Percentiles rank a stretch among this genome's conserved stretches.
These are phyloP conservation scores for Ceratocystis lukuohia DNA, from an alignment of 2,329 filamentous ascomycete species.

Conservation along the genomic window DNA sequence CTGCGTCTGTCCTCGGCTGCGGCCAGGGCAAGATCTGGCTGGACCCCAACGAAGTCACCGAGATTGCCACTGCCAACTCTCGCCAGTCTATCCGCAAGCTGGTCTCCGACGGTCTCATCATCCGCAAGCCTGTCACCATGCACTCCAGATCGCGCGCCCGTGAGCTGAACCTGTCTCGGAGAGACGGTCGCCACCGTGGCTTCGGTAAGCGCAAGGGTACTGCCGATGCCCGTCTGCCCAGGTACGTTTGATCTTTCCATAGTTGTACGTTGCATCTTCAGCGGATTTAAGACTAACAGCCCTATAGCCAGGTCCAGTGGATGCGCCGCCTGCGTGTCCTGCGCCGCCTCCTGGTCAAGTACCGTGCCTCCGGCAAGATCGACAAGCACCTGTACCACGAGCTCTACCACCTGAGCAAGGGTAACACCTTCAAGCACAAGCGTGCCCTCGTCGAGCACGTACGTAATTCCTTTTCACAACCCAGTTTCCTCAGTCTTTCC, in stretches of 20 bases:
- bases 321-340: constrained; percentile 99
- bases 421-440: constrained; percentile 99
- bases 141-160: constrained; percentile 96
- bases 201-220: constrained; percentile 99
- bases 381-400: constrained; percentile 99
- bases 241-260: constrained; percentile 43
- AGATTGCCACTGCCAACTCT: constrained; percentile 99
- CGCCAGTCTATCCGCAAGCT: constrained; percentile 99
- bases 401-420: constrained; percentile 99
- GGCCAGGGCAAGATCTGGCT: constrained; percentile 99
- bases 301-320: constrained; percentile 81
- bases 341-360: constrained; percentile 97
- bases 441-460: constrained; percentile 99
- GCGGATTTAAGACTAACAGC: constrained; percentile 10
- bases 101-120: constrained; percentile 98
- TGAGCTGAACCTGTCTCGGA: constrained; percentile 84
- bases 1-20: constrained; percentile 95
- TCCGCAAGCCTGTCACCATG: constrained; percentile 99
- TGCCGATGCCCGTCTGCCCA: constrained; percentile 97
- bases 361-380: constrained; percentile 99
- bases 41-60: constrained; percentile 96
- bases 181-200: constrained; percentile 93
- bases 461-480: constrained; percentile 37
- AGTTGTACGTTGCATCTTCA: neutral
- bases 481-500: neutral